These are phyloP conservation scores for Glarea lozoyensis DNA, from an alignment of 495 filamentous ascomycete genomes.

Conservation along the genomic window DNA sequence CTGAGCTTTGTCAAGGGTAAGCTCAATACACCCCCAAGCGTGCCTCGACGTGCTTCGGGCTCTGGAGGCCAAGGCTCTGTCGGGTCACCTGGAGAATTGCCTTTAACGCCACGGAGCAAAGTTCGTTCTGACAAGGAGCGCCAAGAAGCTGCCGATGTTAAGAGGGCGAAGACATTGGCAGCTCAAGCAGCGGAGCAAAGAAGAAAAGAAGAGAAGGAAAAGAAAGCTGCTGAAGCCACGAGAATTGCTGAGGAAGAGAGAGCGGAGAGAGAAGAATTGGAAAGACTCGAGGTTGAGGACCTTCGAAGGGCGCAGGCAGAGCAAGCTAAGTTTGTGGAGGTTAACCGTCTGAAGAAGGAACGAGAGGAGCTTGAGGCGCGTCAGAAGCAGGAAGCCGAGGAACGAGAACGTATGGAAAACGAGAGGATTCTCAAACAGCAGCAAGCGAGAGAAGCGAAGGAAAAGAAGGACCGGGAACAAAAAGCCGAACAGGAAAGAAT, in stretches of 20 bases:
- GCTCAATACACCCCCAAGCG: slow-evolving; percentile 13
- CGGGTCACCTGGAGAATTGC: slow-evolving; percentile 5
- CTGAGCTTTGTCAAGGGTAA: slow-evolving; percentile 7
- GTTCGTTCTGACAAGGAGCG: slow-evolving; percentile 9
- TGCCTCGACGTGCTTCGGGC: slow-evolving; percentile 1
- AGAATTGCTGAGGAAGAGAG: slow-evolving; percentile 6
- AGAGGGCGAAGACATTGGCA: slow-evolving; percentile 9
- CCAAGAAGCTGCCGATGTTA: slow-evolving; percentile 8
- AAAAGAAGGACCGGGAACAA: background rate
- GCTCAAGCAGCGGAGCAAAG: slow-evolving; percentile 7
- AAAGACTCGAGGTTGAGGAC: background rate
- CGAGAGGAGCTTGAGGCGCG: background rate
- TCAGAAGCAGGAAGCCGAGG: background rate
- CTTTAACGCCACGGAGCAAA: slow-evolving; percentile 16
- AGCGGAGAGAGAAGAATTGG: background rate
- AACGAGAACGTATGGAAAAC: background rate
- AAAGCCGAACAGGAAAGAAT: background rate
- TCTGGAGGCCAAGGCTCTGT: background rate
- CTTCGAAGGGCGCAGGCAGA: background rate
- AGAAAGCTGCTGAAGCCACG: slow-evolving; percentile 10
- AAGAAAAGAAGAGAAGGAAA: slow-evolving; percentile 13
- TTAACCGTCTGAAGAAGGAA: background rate
- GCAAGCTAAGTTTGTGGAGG: background rate
- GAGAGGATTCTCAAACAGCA: slow-evolving; percentile 8
- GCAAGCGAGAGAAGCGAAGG: slow-evolving; percentile 7